phyloP scores from a whole-genome alignment of 2,329 filamentous ascomycete genomes.

The Thelonectria rubi region DNA sequence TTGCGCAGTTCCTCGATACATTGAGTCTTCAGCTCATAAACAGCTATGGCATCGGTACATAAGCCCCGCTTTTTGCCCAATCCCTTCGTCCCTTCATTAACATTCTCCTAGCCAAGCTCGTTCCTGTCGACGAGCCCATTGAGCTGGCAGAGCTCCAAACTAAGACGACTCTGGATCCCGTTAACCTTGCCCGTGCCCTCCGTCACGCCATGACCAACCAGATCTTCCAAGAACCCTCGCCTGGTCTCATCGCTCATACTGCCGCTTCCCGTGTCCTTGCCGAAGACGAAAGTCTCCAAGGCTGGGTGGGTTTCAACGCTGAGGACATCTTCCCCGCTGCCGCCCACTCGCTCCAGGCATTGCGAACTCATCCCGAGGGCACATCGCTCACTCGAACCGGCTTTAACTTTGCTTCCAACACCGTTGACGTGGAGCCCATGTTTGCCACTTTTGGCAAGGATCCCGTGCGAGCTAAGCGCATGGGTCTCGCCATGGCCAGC shows the following conservation, averaged over 20 bases:
- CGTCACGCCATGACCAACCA: constrained; percentile 67
- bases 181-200: constrained; percentile 61
- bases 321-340: constrained; percentile 64
- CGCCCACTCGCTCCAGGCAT: constrained; percentile 55
- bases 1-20: constrained; percentile 57
- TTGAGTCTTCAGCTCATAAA: constrained; percentile 61
- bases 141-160: constrained; percentile 55
- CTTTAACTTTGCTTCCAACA: constrained; percentile 61
- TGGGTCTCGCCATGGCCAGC: constrained; percentile 64
- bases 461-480: constrained; percentile 57
- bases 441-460: constrained; percentile 62
- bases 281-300: constrained; percentile 57
- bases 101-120: constrained; percentile 54
- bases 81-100: constrained; percentile 1
- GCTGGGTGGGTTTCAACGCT: constrained; percentile 64
- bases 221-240: constrained; percentile 62
- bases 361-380: constrained; percentile 57
- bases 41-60: constrained; percentile 58
- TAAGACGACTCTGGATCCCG: constrained; percentile 56
- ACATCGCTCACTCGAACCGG: constrained; percentile 58
- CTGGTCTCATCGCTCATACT: constrained; percentile 63
- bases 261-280: constrained; percentile 61
- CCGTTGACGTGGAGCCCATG: constrained; percentile 61
- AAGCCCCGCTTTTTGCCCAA: constrained; percentile 6
- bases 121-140: constrained; percentile 58